Conservation (phyloP, 306 rosid genomes). For the Castanopsis chinensis region DNA sequence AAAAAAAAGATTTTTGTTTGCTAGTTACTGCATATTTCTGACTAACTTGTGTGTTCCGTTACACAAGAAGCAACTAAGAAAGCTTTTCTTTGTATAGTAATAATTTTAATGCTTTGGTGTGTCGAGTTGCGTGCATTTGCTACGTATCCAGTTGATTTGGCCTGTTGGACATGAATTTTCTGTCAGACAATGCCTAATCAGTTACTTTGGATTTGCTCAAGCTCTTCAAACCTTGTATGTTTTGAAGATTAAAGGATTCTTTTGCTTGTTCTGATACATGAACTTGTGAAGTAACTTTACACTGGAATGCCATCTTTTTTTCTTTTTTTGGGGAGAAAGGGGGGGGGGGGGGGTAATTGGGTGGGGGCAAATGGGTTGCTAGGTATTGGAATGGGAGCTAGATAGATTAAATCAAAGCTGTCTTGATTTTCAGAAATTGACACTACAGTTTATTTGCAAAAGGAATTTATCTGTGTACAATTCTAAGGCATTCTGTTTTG, state of each 20-base stretch:
- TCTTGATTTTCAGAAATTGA: conserved; percentile 8
- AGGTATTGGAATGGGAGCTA: not conserved
- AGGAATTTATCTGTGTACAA: not conserved
- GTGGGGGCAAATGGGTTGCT: not conserved
- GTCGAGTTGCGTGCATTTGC: not conserved
- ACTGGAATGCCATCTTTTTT: not conserved
- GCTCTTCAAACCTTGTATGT: not conserved
- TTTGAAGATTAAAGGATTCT: not conserved
- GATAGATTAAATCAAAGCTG: not conserved
- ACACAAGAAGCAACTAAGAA: not conserved
- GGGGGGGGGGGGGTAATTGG: not conserved
- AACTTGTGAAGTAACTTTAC: not conserved
- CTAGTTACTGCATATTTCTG: not conserved
- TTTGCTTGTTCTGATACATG: not conserved
- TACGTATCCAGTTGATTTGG: not conserved
- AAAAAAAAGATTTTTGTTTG: not conserved
- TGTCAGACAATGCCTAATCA: not conserved
- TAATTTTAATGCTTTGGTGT: not conserved
- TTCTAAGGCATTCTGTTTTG: conserved; percentile 25
- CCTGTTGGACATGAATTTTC: not conserved
- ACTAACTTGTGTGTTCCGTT: not conserved
- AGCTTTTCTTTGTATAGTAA: not conserved
- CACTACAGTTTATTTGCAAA: not conserved
- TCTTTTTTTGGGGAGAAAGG: too few species aligned
- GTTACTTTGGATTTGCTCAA: not conserved